Percentiles rank a stretch among this genome's conserved stretches.
Conservation (phyloP, 306 rosid genomes). For the Inga oerstediana region DNA sequence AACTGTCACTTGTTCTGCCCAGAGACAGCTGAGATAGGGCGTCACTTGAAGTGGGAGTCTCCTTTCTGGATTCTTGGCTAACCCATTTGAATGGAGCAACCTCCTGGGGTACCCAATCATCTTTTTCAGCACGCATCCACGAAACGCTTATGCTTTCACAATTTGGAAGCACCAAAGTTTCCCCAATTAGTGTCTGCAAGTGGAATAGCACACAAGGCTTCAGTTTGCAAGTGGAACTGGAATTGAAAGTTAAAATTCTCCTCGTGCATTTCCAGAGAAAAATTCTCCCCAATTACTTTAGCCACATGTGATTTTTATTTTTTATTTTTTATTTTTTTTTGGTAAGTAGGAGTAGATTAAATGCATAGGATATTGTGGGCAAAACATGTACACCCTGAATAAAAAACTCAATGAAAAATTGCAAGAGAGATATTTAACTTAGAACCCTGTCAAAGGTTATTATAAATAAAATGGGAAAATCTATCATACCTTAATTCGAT, state of each 20-base stretch:
- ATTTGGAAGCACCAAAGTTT: slow-evolving; percentile 84
- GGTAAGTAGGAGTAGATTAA: not conserved
- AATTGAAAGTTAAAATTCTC: not conserved
- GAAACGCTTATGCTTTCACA: slow-evolving; percentile 65
- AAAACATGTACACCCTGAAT: not conserved
- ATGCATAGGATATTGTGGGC: not conserved
- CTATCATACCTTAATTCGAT: slow-evolving; percentile 77
- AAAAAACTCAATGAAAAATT: not conserved
- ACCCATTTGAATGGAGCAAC: slow-evolving; percentile 85
- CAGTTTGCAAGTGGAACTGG: slow-evolving; percentile 26
- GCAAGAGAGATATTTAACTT: slow-evolving; percentile 1
- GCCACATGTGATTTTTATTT: not conserved
- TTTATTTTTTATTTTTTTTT: too few relatives aligned
- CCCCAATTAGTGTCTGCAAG: slow-evolving; percentile 74
- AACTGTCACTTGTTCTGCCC: slow-evolving; percentile 35
- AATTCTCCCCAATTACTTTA: too few relatives aligned
- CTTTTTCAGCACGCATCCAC: slow-evolving; percentile 91
- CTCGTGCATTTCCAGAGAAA: not conserved
- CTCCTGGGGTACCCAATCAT: slow-evolving; percentile 80
- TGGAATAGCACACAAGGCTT: slow-evolving; percentile 48
- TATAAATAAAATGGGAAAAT: slow-evolving; percentile 23
- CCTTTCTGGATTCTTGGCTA: slow-evolving; percentile 61
- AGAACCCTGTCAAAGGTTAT: not conserved
- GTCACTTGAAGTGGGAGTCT: slow-evolving; percentile 43
- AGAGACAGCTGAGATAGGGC: slow-evolving; percentile 37